phyloP scores from a whole-genome alignment of 1,284 basidiomycete genomes.

The Ceraceosorus bombacis region DNA sequence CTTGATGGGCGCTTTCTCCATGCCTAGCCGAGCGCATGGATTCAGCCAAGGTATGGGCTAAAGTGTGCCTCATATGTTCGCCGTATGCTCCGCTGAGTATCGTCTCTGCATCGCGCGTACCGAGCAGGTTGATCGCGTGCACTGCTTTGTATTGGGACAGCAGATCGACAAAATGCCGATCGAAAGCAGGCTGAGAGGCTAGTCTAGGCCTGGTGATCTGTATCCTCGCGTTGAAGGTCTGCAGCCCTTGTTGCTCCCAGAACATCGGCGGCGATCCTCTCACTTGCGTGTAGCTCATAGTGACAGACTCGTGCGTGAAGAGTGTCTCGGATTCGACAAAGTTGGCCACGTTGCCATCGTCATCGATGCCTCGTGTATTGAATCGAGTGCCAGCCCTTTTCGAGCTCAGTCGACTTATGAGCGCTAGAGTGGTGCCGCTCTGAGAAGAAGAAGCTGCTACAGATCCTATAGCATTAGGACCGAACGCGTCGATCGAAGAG shows the following conservation, averaged over 20 bases:
- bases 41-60: conserved; percentile 17
- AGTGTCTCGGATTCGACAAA: conserved; percentile 96
- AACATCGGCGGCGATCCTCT: conserved; percentile 77
- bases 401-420: conserved; percentile 77
- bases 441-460: background rate
- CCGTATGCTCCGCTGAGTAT: conserved; percentile 71
- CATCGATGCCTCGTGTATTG: conserved; percentile 93
- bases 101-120: conserved; percentile 68
- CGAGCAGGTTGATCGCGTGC: conserved; percentile 44
- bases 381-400: conserved; percentile 94
- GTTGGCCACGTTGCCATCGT: conserved; percentile 93
- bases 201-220: conserved; percentile 64
- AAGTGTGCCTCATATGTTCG: conserved; percentile 31
- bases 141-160: conserved; percentile 37
- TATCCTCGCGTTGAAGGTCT: conserved; percentile 36
- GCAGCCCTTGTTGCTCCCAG: conserved; percentile 93
- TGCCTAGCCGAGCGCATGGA: background rate
- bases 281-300: conserved; percentile 83
- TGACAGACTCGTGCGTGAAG: conserved; percentile 72
- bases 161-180: conserved; percentile 80
- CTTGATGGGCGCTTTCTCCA: conserved; percentile 8
- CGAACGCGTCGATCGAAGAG: too few relatives aligned
- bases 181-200: conserved; percentile 90
- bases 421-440: conserved; percentile 60
- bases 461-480: too few relatives aligned